Base-by-base conservation (phyloP, 352 stramenopile genomes). In the Globisporangium nodosum region DNA sequence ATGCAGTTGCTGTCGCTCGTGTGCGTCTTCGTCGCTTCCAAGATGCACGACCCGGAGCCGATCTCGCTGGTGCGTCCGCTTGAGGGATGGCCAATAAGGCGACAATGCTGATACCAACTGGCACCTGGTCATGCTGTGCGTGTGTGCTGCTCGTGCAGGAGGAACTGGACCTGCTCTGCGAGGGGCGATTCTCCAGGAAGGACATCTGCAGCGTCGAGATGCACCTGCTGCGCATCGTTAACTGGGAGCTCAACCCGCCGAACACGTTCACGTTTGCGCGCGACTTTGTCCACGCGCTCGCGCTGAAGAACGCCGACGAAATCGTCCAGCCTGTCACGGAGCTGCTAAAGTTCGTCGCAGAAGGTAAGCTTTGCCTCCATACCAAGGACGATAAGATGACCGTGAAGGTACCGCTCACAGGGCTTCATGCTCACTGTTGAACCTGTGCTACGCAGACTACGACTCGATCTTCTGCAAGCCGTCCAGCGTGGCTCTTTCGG, bases 1-100 rank as follows among this genome's bases (percentile, higher is more conserved):
- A 62, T 89, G 61, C 82, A 92, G 61, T 60, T 92, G 13, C 58
- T 92, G 31, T 81, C 69, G 45, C 83, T 92, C 63, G 82, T 92
- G 27, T 86, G 74, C 52, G 84, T 92, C 68, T 89, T 73, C 66
- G 69, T 74, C 27, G 70, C 80, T 37, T 82, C 74, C 64, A 92
- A 92, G 70, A 78, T 92, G 69, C 69, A 87, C 62, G 82, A 92
- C 63, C 59, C 71, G 3, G 73, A 81, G 50, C 80, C 82, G 31
- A 87, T 90, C 49, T 66, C 83, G 6, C 68, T 90, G 35, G 58
- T 64, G 20, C 21, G 52, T 50, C 2, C 7, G n/a, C 24, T 20
- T 16, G 5, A 43, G 11, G 2, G 52, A 5, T 47, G 18, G 24
- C 21, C 33, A 42, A 3, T 9, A 42, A 42, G 37, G 35, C 18